Percentiles rank a stretch among this genome's conserved stretches.
Conservation (phyloP, 2,329 filamentous ascomycete genomes). For the Acrodontium crateriforme region DNA sequence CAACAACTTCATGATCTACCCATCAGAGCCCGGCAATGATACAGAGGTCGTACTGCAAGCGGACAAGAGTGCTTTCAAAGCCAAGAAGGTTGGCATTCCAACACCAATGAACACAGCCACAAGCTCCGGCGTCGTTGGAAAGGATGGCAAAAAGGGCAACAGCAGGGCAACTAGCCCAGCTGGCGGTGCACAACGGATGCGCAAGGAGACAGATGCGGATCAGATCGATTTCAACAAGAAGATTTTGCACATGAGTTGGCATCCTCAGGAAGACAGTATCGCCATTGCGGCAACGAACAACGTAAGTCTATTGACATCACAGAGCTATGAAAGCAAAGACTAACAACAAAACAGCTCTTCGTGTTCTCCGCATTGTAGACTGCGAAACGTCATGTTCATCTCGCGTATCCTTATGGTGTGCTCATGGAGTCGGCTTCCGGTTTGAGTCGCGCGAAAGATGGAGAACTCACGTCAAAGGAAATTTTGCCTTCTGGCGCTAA, state of each 20-base stretch:
- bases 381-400: no score
- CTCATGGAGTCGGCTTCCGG: no score
- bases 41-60: constrained; percentile 95
- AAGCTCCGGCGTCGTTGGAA: constrained; percentile 40
- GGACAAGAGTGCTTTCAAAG: constrained; percentile 98
- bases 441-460: no score
- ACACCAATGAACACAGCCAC: constrained; percentile 85
- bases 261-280: constrained; percentile 98
- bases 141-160: constrained; percentile 54
- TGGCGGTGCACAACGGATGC: constrained; percentile 82
- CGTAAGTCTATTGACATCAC: constrained; percentile 43
- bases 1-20: constrained; percentile 99
- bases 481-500: no score
- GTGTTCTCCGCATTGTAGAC: constrained; percentile 42
- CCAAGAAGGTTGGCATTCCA: constrained; percentile 96
- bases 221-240: constrained; percentile 99
- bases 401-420: no score
- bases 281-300: constrained; percentile 99
- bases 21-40: constrained; percentile 88
- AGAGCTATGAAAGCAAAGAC: background rate
- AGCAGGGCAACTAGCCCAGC: constrained; percentile 83
- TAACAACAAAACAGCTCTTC: constrained; percentile 31
- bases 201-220: constrained; percentile 96
- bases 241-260: constrained; percentile 99
- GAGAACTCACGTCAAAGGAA: no score